phyloP scores from a whole-genome alignment of 1,284 basidiomycete genomes.

The Moesziomyces parantarcticus region DNA sequence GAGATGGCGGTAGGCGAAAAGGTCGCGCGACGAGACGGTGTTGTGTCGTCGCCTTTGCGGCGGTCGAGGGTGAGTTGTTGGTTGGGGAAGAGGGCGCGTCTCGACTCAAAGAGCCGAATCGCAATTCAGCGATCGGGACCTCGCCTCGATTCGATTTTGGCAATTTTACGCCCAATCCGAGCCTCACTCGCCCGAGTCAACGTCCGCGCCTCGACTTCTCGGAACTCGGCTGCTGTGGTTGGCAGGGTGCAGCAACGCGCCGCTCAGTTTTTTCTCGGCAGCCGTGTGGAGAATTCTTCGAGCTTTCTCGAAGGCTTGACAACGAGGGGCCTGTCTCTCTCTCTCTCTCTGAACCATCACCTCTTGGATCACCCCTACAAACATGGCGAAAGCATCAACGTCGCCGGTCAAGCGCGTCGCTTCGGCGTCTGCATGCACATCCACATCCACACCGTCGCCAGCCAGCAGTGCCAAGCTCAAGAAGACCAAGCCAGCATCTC shows the following conservation, averaged over 20 bases:
- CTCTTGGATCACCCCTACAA: too few species aligned
- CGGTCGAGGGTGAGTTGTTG: too few species aligned
- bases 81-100: too few species aligned
- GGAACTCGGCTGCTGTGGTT: background rate
- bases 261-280: background rate
- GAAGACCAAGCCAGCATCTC: conserved; percentile 12
- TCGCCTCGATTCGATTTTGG: background rate
- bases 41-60: background rate
- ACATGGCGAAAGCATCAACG: conserved; percentile 17
- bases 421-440: conserved; percentile 9
- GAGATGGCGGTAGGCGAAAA: conserved; percentile 31
- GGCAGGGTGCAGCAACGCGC: background rate
- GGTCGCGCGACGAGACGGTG: conserved; percentile 34
- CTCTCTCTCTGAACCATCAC: too few species aligned
- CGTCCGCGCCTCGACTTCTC: background rate
- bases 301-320: too few species aligned
- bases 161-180: background rate
- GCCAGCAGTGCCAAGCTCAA: conserved; percentile 11
- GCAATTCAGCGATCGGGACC: background rate
- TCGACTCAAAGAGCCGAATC: too few species aligned
- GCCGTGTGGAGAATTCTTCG: background rate
- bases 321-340: too few species aligned
- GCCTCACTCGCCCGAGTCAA: conserved; percentile 5
- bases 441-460: conserved; percentile 3
- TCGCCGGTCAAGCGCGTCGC: conserved; percentile 17